Evolutionary conservation across 495 filamentous ascomycete species (phyloP), one percentile per base, ranked within the genome.

Genomic region (Penicillium malachiteum): DNA sequence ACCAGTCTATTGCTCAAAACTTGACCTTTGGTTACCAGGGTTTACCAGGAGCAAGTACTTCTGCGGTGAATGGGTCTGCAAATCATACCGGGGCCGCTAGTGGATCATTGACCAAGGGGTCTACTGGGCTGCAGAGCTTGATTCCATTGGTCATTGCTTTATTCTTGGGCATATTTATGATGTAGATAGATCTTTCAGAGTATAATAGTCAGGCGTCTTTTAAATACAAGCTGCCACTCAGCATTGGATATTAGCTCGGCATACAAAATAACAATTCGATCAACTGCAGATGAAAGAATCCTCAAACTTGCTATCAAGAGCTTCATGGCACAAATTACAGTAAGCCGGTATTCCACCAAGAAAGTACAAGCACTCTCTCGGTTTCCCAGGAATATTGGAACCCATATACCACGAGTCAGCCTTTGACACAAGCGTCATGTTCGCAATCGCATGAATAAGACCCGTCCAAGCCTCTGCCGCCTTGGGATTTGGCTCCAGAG

Each of bases 21-120:
- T 66, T 91, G 37, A 89, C 86, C 0, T 92, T 88, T 58, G 75
- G 81, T 7, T 79, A 78, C 38, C 89, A 91, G 68, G 86, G 83
- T 5, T 64, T 87, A 37, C 83, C 81, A 6, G 59, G 62, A 30
- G 34, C 12, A 32, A 54, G 1, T 3, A 45, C 50, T 13, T 51
- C 54, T 32, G 40, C 58, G 12, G 50, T 62, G 12, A 62, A 58
- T 34, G 55, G 50, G 0, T 62, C 59, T 1, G 55, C 59, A 39
- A 65, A 56, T 4, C 62, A 63, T 34, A 62, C 55, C 10, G 61
- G 59, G 14, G 62, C 52, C 14, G 59, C 52, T 12, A 56, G 43
- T 34, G 49, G 48, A 8, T 31, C 55, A 0, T 14, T 50, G 5
- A 47, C 40, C 3, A 45, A 48, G 16, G 45, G 37, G 14, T 55